A percentile compares a stretch with the other conserved stretches of the same genome.
Conservation (phyloP, 805 yeast genomes). For the Nakazawaea pomicola region DNA sequence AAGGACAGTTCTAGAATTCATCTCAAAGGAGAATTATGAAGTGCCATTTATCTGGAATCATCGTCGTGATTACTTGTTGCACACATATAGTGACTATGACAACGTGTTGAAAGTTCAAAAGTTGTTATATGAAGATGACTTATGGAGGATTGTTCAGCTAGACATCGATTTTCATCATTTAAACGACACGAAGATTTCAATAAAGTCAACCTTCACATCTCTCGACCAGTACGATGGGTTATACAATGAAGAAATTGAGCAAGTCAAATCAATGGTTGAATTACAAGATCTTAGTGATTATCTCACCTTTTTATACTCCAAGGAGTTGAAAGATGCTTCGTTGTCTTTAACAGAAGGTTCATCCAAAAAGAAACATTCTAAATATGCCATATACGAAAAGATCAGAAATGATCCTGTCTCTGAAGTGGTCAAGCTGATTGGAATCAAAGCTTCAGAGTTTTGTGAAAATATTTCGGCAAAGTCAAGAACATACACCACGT, state of each 20-base stretch:
- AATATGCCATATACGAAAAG: constrained; percentile 59
- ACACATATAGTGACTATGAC: constrained; percentile 41
- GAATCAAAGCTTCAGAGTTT: constrained; percentile 72
- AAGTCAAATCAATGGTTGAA: constrained; percentile 64
- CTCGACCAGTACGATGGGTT: constrained; percentile 55
- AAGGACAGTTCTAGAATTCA: constrained; percentile 61
- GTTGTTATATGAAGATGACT: constrained; percentile 70
- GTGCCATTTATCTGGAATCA: constrained; percentile 96
- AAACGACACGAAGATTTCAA: constrained; percentile 59
- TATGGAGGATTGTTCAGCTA: constrained; percentile 85
- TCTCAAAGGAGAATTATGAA: constrained; percentile 75
- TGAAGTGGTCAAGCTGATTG: constrained; percentile 63
- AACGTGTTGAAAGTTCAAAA: constrained; percentile 43
- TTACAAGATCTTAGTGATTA: constrained; percentile 86
- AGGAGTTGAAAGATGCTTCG: constrained; percentile 45
- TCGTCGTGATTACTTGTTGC: constrained; percentile 81
- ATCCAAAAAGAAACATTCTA: constrained; percentile 48
- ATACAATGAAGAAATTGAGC: constrained; percentile 47
- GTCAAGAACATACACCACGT: constrained; percentile 65
- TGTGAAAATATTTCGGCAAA: constrained; percentile 75
- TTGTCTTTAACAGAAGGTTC: constrained; percentile 17
- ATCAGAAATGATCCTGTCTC: constrained; percentile 60
- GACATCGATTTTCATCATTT: constrained; percentile 88
- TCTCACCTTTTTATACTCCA: constrained; percentile 67
- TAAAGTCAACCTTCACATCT: constrained; percentile 49